phyloP scores from a whole-genome alignment of 306 rosid species.

The Carpinus fangiana region DNA sequence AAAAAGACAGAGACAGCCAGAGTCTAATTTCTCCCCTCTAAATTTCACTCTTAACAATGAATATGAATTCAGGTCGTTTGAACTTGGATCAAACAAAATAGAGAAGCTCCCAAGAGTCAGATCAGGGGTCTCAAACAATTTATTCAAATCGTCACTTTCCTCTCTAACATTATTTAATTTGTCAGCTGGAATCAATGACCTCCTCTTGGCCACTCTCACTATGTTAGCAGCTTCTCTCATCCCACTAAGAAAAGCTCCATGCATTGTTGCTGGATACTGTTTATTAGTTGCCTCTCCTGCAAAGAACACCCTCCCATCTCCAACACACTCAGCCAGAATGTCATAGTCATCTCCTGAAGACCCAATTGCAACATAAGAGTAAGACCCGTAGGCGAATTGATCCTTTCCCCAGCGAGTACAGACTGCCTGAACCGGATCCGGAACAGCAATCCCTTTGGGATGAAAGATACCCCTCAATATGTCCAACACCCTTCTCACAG shows the following conservation, averaged over 20 bases:
- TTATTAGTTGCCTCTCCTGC: conserved; percentile 91
- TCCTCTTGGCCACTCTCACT: conserved; percentile 63
- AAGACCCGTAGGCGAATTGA: conserved; percentile 65
- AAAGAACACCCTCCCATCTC: conserved; percentile 79
- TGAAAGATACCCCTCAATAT: conserved; percentile 64
- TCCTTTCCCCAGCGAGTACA: conserved; percentile 95
- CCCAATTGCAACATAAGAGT: conserved; percentile 88
- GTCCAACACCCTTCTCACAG: conserved; percentile 75
- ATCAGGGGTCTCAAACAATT: conserved; percentile 61
- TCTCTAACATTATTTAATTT: conserved; percentile 16
- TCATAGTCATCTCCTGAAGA: conserved; percentile 90
- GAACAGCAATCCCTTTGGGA: conserved; percentile 80
- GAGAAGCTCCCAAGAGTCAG: conserved; percentile 65
- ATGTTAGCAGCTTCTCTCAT: conserved; percentile 96
- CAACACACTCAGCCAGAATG: conserved; percentile 72
- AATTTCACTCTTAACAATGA: conserved; percentile 60
- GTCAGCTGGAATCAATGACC: conserved; percentile 33
- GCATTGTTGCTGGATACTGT: conserved; percentile 95
- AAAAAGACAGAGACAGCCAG: conserved; percentile 46
- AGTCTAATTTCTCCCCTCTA: conserved; percentile 43
- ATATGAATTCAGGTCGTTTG: conserved; percentile 48
- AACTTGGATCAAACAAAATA: conserved; percentile 60
- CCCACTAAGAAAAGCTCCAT: conserved; percentile 89
- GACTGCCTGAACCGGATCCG: conserved; percentile 72
- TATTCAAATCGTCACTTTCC: conserved; percentile 49